Conservation (phyloP, 257 asterid species). For the Ilex asprella region DNA sequence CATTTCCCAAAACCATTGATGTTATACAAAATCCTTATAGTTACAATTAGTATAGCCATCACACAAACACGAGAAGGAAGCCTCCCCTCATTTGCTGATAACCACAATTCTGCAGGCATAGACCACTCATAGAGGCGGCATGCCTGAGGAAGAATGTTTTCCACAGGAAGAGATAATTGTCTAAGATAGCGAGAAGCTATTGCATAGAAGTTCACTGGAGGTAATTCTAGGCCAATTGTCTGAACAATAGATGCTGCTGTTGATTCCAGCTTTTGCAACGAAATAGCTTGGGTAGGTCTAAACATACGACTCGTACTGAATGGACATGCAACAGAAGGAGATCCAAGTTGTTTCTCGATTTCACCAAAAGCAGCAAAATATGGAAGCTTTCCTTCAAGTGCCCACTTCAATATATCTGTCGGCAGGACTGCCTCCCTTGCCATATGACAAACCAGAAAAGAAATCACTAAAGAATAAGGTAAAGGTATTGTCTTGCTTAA, state of each 20-base stretch:
- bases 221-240: constrained; percentile 57
- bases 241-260: constrained; percentile 52
- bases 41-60: constrained; percentile 68
- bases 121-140: constrained; percentile 68
- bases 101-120: constrained; percentile 55
- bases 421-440: constrained; percentile 71
- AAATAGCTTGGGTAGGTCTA: constrained; percentile 39
- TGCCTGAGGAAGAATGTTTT: constrained; percentile 49
- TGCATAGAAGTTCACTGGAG: constrained; percentile 67
- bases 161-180: constrained; percentile 50
- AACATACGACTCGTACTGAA: constrained; percentile 53
- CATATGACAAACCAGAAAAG: constrained; percentile 68
- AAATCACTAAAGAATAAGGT: constrained; percentile 49
- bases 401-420: constrained; percentile 66
- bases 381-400: constrained; percentile 77
- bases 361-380: constrained; percentile 60
- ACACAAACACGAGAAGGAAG: constrained; percentile 65
- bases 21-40: constrained; percentile 51
- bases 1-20: constrained; percentile 75
- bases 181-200: constrained; percentile 54
- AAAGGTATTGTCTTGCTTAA: constrained; percentile 43
- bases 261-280: constrained; percentile 71
- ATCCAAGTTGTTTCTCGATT: constrained; percentile 57
- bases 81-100: constrained; percentile 45
- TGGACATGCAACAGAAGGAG: constrained; percentile 48